These are phyloP conservation scores for Abelmoschus esculentus DNA, from an alignment of 345 rosid species.

Conservation along the genomic window DNA sequence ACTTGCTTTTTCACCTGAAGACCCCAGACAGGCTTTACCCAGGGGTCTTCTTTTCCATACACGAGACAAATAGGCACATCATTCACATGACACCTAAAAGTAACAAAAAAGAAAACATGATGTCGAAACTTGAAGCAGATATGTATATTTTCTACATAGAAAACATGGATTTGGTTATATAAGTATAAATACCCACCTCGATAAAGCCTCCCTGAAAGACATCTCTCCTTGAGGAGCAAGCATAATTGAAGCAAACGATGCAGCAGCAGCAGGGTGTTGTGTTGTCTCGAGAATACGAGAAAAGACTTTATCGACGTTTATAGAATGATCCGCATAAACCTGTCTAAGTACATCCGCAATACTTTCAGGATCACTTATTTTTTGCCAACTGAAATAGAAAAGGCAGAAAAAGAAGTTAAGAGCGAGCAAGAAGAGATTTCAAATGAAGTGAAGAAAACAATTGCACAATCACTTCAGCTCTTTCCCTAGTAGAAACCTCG, in stretches of 20 bases:
- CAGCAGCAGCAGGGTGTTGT: slow-evolving; percentile 92
- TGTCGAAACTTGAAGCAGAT: slow-evolving; percentile 1
- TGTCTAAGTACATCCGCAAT: slow-evolving; percentile 78
- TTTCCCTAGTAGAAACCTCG: not conserved
- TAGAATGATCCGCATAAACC: slow-evolving; percentile 84
- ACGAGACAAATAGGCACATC: slow-evolving; percentile 63
- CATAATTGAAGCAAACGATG: slow-evolving; percentile 89
- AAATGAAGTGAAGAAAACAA: not conserved
- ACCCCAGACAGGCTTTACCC: slow-evolving; percentile 92
- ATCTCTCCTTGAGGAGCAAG: slow-evolving; percentile 74
- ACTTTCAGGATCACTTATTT: slow-evolving; percentile 79
- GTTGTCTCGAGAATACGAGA: slow-evolving; percentile 65
- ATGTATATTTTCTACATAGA: too few species aligned
- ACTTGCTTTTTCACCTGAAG: slow-evolving; percentile 60
- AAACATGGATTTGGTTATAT: not conserved
- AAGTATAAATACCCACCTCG: slow-evolving; percentile 25
- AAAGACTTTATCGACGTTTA: slow-evolving; percentile 72
- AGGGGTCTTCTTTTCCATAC: slow-evolving; percentile 95
- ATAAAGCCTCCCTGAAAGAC: slow-evolving; percentile 65
- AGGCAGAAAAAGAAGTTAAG: not conserved
- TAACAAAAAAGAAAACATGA: not conserved
- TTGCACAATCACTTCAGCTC: not conserved
- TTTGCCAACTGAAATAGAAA: slow-evolving; percentile 61
- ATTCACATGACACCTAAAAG: slow-evolving; percentile 50
- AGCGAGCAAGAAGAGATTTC: not conserved